Evolutionary conservation across 495 filamentous ascomycete genomes (phyloP).

Genomic region (Aspergillus leporis): DNA sequence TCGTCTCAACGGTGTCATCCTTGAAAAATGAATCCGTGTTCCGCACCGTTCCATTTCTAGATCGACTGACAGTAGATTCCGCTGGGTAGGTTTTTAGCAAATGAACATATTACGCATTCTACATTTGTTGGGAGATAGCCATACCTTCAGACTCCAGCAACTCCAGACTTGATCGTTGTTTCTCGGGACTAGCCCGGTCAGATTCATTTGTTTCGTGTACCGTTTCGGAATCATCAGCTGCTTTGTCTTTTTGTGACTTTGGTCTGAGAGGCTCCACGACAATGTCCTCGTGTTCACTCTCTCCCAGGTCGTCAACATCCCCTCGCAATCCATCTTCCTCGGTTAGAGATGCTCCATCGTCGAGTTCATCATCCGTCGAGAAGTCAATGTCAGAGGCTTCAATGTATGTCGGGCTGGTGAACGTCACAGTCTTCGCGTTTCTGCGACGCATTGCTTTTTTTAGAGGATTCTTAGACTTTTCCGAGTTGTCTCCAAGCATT

Average conservation of each 20-base stretch:
- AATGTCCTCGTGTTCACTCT: slow-evolving; percentile 41
- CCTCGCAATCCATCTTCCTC: slow-evolving; percentile 53
- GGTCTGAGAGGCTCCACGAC: slow-evolving; percentile 49
- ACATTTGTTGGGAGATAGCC: not conserved
- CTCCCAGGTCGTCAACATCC: slow-evolving; percentile 40
- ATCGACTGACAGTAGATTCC: slow-evolving; percentile 63
- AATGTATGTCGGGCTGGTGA: slow-evolving; percentile 81
- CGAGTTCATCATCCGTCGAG: slow-evolving; percentile 78
- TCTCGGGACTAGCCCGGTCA: slow-evolving; percentile 37
- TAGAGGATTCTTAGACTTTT: slow-evolving; percentile 85
- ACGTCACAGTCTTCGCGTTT: slow-evolving; percentile 87
- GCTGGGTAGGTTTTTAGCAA: slow-evolving; percentile 19
- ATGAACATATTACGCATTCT: not conserved
- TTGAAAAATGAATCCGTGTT: slow-evolving; percentile 97
- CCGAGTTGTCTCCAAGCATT: slow-evolving; percentile 89
- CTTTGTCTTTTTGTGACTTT: slow-evolving; percentile 40
- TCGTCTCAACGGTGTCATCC: slow-evolving; percentile 90
- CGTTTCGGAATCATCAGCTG: slow-evolving; percentile 33
- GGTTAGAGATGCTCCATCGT: slow-evolving; percentile 55
- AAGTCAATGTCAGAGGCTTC: slow-evolving; percentile 91
- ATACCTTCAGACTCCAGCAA: slow-evolving; percentile 55
- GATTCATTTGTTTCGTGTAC: slow-evolving; percentile 29
- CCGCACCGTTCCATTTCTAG: slow-evolving; percentile 79
- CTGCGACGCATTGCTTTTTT: slow-evolving; percentile 87
- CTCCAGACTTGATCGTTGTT: slow-evolving; percentile 63